These are phyloP conservation scores for Blastocystis sp. DNA, from an alignment of 352 stramenopile species.

Conservation along the genomic window DNA sequence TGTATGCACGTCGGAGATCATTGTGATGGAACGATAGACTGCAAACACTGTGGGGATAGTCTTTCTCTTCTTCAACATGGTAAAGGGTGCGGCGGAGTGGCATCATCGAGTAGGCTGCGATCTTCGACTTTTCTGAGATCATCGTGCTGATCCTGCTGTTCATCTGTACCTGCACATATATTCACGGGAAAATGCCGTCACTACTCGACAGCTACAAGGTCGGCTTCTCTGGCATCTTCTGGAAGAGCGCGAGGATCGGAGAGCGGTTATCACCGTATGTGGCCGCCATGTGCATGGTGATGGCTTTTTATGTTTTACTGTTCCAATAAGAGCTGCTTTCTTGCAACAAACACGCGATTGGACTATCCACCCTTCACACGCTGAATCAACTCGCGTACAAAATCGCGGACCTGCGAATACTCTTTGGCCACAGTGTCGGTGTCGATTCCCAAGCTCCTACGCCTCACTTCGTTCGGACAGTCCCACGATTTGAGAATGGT, in stretches of 20 bases:
- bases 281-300: constrained; percentile 32
- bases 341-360: constrained; percentile 20
- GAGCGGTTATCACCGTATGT: constrained; percentile 66
- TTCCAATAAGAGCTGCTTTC: constrained; percentile 32
- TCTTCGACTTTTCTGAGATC: constrained; percentile 68
- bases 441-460: constrained; percentile 37
- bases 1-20: background rate
- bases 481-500: constrained; percentile 6
- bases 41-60: background rate
- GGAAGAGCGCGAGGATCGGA: constrained; percentile 58
- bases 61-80: background rate
- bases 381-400: constrained; percentile 39
- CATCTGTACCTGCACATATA: constrained; percentile 39
- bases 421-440: background rate
- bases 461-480: background rate
- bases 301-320: constrained; percentile 67
- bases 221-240: constrained; percentile 61
- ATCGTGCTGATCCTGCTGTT: constrained; percentile 63
- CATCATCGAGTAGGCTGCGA: constrained; percentile 46
- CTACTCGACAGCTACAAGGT: constrained; percentile 53
- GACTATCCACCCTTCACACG: background rate
- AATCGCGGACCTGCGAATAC: constrained; percentile 5
- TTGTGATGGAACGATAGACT: background rate
- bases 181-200: constrained; percentile 55
- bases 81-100: background rate